Conservation (phyloP, 2,329 filamentous ascomycete genomes). For the Annulohypoxylon truncatum region DNA sequence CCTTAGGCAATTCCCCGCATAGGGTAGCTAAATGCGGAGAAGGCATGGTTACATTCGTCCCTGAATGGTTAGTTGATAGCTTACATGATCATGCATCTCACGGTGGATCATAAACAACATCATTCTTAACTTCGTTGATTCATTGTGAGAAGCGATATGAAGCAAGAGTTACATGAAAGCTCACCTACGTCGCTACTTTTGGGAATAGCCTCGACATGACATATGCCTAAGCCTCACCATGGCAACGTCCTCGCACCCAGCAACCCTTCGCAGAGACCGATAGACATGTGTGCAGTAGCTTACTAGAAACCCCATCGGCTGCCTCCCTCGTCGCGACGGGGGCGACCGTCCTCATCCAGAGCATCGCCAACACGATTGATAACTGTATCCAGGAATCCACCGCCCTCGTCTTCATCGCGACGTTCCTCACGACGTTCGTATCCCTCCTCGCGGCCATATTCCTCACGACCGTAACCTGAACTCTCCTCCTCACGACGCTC, state of each 20-base stretch:
- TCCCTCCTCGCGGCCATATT: conserved; percentile 40
- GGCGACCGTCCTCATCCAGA: conserved; percentile 40
- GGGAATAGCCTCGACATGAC: conserved; percentile 34
- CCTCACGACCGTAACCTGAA: conserved; percentile 27
- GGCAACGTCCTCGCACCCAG: neutral
- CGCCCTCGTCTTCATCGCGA: conserved; percentile 39
- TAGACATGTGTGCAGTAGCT: conserved; percentile 6
- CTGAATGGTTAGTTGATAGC: conserved; percentile 6
- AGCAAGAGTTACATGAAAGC: conserved; percentile 7
- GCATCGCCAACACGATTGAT: conserved; percentile 42
- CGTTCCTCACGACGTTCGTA: conserved; percentile 38
- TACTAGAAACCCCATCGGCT: conserved; percentile 41
- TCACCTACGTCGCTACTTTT: conserved; percentile 24
- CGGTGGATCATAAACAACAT: neutral
- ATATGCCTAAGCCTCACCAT: conserved; percentile 7
- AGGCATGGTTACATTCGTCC: neutral
- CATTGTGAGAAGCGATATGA: conserved; percentile 3
- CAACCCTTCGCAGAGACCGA: conserved; percentile 13
- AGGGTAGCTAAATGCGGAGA: conserved; percentile 2
- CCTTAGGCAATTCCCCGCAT: conserved; percentile 21
- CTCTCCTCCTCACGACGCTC: conserved; percentile 43
- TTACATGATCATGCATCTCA: conserved; percentile 7
- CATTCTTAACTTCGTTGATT: conserved; percentile 21
- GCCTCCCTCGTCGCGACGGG: conserved; percentile 39
- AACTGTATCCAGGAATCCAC: conserved; percentile 42